Base-by-base conservation (phyloP, 2,329 filamentous ascomycete genomes). In the Myrmaecium sp. region DNA sequence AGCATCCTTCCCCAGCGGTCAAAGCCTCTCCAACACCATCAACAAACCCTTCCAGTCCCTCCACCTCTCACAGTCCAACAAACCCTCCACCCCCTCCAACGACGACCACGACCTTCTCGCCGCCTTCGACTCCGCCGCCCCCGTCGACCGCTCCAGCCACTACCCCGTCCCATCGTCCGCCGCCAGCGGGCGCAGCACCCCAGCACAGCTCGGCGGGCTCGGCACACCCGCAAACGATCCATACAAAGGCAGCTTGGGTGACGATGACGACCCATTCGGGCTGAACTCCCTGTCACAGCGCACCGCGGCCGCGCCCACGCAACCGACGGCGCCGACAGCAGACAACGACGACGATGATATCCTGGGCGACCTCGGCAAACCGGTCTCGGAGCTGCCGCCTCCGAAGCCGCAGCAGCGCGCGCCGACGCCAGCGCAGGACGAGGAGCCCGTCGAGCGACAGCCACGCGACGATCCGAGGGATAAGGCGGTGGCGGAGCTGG, bases 181-280 rank as follows among this genome's bases (percentile, higher is more conserved):
- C 21, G 37, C 32, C n/a, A 60, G 54, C 36, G 51, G 54, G 3
- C 44, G 47, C 27, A 55, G 42, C 30, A 59, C 55, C 9, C 55
- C 57, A 14, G 46, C 43, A 10, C 33, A 40, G 14, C 7, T 9
- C 6, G 16, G 13, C 25, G n/a, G n/a, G n/a, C n/a, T n/a, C n/a
- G n/a, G n/a, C n/a, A n/a, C n/a, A n/a, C n/a, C n/a, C n/a, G n/a
- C n/a, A n/a, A 29, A 9, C 11, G 13, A 24, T 6, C 14, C 28
- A 6, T 31, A 41, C 3, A 27, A 32, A 14, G 40, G 23, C 11
- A 29, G 41, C 21, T 13, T 6, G n/a, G 14, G 10, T 6, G 75
- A 86, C 23, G 66, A 74, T 39, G 82, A 92, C 44, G 82, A 93
- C 44, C 81, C 83, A 2, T 94, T 95, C 47, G 86, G 81, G 1